Percentiles rank a stretch among this genome's conserved stretches.
Evolutionary conservation across 75 land plant genomes (phyloP).

Genomic region (Adiantum capillusveneris): DNA sequence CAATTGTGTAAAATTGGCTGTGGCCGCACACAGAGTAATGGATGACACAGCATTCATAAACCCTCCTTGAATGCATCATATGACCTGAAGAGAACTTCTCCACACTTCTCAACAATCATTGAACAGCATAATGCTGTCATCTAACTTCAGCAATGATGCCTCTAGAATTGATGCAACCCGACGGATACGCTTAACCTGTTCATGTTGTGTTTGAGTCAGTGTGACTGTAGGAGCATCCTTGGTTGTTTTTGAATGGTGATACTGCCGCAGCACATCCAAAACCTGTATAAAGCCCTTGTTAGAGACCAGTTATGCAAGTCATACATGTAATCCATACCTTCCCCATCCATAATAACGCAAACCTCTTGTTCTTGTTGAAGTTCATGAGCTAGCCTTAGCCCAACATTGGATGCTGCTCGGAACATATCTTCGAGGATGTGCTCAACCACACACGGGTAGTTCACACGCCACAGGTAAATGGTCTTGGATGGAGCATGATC

Average conservation of each 20-base stretch:
- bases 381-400: slow-evolving; percentile 46
- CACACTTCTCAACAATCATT: slow-evolving; percentile 40
- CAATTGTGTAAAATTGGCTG: no score
- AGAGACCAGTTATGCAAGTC: no score
- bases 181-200: slow-evolving; percentile 27
- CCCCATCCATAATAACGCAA: not conserved
- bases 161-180: slow-evolving; percentile 39
- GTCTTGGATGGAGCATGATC: slow-evolving; percentile 36
- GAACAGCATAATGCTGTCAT: slow-evolving; percentile 64
- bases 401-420: slow-evolving; percentile 66
- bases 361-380: slow-evolving; percentile 74
- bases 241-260: slow-evolving; percentile 16
- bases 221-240: slow-evolving; percentile 24
- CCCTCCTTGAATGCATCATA: no score
- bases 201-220: slow-evolving; percentile 24
- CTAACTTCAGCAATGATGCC: slow-evolving; percentile 59
- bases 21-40: no score
- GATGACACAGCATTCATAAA: no score
- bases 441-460: slow-evolving; percentile 23
- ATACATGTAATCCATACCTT: not conserved
- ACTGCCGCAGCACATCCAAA: slow-evolving; percentile 24
- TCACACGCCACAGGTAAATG: slow-evolving; percentile 53
- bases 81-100: no score
- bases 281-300: no score
- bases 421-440: slow-evolving; percentile 73